phyloP scores from a whole-genome alignment of 2,329 filamentous ascomycete genomes.

The Pestalotiopsis sp. region DNA sequence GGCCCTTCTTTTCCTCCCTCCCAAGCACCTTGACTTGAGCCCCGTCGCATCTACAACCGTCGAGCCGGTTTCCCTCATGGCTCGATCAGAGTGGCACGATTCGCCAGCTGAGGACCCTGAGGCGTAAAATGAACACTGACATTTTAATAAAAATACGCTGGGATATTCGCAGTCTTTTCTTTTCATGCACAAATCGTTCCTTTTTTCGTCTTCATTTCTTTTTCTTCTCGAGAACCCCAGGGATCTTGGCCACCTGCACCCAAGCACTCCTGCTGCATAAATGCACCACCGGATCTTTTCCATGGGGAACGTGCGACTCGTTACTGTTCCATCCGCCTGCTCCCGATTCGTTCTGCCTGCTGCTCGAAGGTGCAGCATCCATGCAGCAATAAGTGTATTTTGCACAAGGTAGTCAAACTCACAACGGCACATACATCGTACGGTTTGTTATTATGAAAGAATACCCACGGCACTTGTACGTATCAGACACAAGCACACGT shows the following conservation, averaged over 20 bases:
- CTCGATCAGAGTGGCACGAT: not conserved
- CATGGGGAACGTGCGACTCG: not conserved
- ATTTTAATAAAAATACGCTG: not conserved
- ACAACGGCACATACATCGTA: not conserved
- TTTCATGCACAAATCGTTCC: not conserved
- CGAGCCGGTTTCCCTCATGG: not conserved
- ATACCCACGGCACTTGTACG: not conserved
- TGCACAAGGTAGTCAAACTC: not conserved
- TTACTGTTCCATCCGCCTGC: not conserved
- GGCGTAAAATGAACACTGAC: not conserved
- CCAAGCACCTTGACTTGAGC: not conserved
- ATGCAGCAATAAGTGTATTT: not conserved
- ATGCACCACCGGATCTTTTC: not conserved
- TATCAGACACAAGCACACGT: not conserved
- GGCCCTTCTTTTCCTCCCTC: not conserved
- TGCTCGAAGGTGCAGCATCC: not conserved
- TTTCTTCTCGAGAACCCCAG: not conserved
- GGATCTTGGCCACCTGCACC: not conserved
- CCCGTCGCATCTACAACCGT: not conserved
- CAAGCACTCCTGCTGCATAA: not conserved
- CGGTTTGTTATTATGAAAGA: not conserved
- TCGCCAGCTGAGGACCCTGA: not conserved
- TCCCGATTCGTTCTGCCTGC: not conserved
- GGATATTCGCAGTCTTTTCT: not conserved
- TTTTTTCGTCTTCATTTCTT: not conserved